Percentiles rank a stretch among this genome's conserved stretches.
phyloP scores from a whole-genome alignment of 176 grass and related monocot genomes.

The Raddia guianensis region DNA sequence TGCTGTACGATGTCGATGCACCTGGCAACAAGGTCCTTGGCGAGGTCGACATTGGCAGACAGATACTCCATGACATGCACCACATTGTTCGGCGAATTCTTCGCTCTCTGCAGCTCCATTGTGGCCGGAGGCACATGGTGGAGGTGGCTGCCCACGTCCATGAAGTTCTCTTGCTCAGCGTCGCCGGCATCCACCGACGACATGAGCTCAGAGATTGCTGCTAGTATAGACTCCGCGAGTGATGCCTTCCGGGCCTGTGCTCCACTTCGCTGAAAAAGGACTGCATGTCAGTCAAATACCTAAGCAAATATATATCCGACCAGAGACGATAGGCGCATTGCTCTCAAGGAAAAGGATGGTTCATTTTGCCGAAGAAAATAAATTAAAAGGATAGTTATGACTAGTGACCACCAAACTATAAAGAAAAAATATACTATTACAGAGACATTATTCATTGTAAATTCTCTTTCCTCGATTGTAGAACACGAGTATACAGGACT shows the following conservation, averaged over 20 bases:
- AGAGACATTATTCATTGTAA: constrained; percentile 19
- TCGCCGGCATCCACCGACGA: constrained; percentile 24
- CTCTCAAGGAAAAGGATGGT: constrained; percentile 21
- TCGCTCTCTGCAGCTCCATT: constrained; percentile 43
- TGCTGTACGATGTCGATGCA: constrained; percentile 47
- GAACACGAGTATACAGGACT: constrained; percentile 9
- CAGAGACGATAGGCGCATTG: background rate
- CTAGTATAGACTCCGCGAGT: constrained; percentile 49
- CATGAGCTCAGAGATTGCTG: constrained; percentile 63
- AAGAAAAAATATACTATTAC: background rate
- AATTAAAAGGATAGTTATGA: constrained; percentile 33
- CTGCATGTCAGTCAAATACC: constrained; percentile 18
- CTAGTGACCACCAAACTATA: constrained; percentile 35
- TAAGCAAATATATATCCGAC: constrained; percentile 1
- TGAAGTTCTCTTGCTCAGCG: constrained; percentile 51
- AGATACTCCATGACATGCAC: constrained; percentile 55
- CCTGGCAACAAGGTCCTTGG: constrained; percentile 63
- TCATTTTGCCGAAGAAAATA: constrained; percentile 13
- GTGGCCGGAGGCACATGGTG: constrained; percentile 30
- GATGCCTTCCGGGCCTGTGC: constrained; percentile 45
- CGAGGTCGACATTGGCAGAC: constrained; percentile 65
- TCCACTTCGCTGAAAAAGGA: constrained; percentile 49
- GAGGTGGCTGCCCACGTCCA: constrained; percentile 62
- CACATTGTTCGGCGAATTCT: constrained; percentile 28
- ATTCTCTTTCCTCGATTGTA: background rate